Evolutionary conservation across 352 stramenopile species (phyloP).

Genomic region (Globisporangium camurandrum): DNA sequence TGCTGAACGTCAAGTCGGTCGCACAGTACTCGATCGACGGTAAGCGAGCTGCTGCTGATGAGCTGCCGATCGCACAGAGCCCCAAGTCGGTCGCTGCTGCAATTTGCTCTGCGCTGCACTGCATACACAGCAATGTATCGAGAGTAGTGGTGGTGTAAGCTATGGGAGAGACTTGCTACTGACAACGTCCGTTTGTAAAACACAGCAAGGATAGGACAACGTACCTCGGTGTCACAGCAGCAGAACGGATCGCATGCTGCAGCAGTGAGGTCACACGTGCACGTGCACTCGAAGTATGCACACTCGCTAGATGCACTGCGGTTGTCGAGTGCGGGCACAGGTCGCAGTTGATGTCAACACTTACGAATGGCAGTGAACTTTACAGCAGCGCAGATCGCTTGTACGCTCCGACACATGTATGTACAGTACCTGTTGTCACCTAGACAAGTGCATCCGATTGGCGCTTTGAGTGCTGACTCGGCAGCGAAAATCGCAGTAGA

Average conservation of each 20-base stretch:
- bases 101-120: slow-evolving; percentile 28
- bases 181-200: no score
- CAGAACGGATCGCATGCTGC: slow-evolving; percentile 36
- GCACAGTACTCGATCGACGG: slow-evolving; percentile 34
- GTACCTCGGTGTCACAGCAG: slow-evolving; percentile 39
- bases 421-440: no score
- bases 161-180: no score
- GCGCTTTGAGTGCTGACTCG: slow-evolving; percentile 16
- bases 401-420: no score
- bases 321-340: background rate
- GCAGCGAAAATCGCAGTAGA: slow-evolving; percentile 17
- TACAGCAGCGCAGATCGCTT: background rate
- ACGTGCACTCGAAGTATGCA: slow-evolving; percentile 32
- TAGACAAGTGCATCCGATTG: slow-evolving; percentile 36
- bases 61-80: slow-evolving; percentile 16
- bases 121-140: background rate
- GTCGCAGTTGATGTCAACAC: background rate
- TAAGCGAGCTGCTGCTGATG: background rate
- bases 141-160: no score
- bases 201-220: no score
- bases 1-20: slow-evolving; percentile 22
- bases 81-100: slow-evolving; percentile 8
- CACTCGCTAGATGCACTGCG: slow-evolving; percentile 14
- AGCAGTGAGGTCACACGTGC: slow-evolving; percentile 37
- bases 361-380: background rate